Evolutionary conservation across 306 rosid genomes (phyloP), one percentile per base, ranked within the genome.

Genomic region (Prunus mira): DNA sequence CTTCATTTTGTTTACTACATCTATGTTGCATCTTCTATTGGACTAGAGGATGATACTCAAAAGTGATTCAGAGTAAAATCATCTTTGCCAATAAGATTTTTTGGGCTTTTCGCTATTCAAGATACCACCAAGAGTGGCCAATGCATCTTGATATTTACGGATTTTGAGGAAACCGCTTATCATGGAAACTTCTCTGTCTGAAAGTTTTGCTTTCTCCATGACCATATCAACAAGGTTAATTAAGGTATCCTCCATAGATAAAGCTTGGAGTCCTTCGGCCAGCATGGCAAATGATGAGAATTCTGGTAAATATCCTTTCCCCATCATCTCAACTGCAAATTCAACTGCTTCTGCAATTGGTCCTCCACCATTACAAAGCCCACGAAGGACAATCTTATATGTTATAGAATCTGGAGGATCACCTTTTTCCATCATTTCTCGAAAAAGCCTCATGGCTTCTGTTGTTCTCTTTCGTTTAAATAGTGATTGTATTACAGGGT

Each of bases 311-410:
- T 70, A 63, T 34, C 96, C 97, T 74, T 79, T 88, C 69, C 83
- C 97, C 76, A 85, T 79, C 96, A 92, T 92, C 86, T 95, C 98
- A 65, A 86, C 64, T 1, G 83, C 82, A 67, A 95, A 95, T 80
- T 95, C 92, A 76, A 90, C 92, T 17, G 97, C 96, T 80, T 95
- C 97, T 69, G 87, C 83, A 52, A 92, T 92, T 2, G 96, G 87
- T 52, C 98, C 97, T 70, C 98, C 97, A 18, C 98, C 90, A 24
- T 89, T 92, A 82, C 97, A 92, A 46, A 95, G 93, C 69, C 98
- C 97, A 12, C 97, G 88, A 72, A 89, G 89, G 78, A 90, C 89
- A 82, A 89, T 89, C 86, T 82, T 95, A 78, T 90, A 86, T 2
- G 97, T 72, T 69, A 92, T 1, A 22, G 88, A 87, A 88, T 95